Conservation (phyloP, 371 early-diverging fungal species). For the Mucor saturninus region DNA sequence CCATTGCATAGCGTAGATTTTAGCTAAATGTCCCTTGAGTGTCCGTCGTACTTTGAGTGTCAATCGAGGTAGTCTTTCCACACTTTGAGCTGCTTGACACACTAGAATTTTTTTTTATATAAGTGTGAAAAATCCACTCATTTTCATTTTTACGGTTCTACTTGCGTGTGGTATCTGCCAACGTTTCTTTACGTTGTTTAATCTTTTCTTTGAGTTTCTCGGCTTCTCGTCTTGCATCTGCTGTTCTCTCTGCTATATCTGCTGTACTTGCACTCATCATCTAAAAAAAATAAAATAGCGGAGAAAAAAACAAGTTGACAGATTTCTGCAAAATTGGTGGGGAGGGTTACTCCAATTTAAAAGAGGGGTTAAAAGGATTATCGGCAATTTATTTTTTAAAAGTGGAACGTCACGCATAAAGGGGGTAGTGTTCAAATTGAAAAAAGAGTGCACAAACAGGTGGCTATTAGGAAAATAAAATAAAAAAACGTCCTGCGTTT, state of each 20-base stretch:
- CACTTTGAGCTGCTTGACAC: constrained; percentile 55
- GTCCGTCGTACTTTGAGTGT: constrained; percentile 94
- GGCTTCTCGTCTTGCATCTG: constrained; percentile 91
- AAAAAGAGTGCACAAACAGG: not conserved
- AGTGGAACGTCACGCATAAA: not conserved
- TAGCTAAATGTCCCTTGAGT: constrained; percentile 96
- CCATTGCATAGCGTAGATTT: constrained; percentile 99
- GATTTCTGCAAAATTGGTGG: no score
- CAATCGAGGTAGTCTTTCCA: constrained; percentile 90
- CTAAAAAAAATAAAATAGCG: not conserved
- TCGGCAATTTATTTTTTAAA: not conserved
- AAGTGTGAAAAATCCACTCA: not conserved
- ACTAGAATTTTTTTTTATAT: constrained; percentile 18
- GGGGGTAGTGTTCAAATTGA: not conserved
- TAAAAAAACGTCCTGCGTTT: constrained; percentile 5
- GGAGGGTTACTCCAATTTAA: no score
- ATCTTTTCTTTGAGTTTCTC: constrained; percentile 95
- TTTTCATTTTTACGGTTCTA: constrained; percentile 24
- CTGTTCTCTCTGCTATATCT: constrained; percentile 92
- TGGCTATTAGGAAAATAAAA: not conserved
- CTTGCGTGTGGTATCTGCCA: constrained; percentile 94
- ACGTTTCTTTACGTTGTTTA: constrained; percentile 88
- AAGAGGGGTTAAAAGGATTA: no score
- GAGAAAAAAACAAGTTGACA: not conserved
- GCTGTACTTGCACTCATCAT: constrained; percentile 19